phyloP scores from a whole-genome alignment of 176 grass and related monocot genomes.

The Aegilops sharonensis region DNA sequence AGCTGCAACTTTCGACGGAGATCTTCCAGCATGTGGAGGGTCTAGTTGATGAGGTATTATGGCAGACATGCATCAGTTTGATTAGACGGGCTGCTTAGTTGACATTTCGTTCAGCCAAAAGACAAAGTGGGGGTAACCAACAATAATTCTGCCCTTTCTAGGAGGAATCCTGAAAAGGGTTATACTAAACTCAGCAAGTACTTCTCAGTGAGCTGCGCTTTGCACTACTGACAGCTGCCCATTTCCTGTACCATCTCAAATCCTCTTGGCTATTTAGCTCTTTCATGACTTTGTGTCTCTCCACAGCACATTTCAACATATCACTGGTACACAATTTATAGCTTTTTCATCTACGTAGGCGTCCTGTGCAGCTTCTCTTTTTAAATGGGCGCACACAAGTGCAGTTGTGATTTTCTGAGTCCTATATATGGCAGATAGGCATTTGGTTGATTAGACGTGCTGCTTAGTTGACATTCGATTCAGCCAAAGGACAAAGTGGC shows the following conservation, averaged over 20 bases:
- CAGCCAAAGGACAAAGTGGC: not conserved
- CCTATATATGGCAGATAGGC: not conserved
- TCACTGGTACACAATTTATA: no score
- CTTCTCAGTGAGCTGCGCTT: not conserved
- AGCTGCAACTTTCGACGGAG: not conserved
- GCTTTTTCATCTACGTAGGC: no score
- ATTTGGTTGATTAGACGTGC: not conserved
- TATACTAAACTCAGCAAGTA: not conserved
- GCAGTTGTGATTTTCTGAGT: no score
- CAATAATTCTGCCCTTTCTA: not conserved
- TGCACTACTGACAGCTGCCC: not conserved
- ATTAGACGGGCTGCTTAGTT: not conserved
- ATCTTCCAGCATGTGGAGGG: not conserved
- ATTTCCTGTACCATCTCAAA: no score
- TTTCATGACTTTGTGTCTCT: no score
- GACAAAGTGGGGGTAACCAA: not conserved
- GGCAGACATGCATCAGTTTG: not conserved
- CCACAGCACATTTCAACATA: no score
- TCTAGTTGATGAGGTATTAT: no score
- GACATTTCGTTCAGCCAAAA: conserved; percentile 3
- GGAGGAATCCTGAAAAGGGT: not conserved
- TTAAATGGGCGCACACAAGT: no score
- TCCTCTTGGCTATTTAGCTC: no score
- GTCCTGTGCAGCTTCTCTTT: no score
- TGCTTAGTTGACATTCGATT: conserved; percentile 11